phyloP scores from a whole-genome alignment of 305 asterid species.

The Euphrasia arctica region DNA sequence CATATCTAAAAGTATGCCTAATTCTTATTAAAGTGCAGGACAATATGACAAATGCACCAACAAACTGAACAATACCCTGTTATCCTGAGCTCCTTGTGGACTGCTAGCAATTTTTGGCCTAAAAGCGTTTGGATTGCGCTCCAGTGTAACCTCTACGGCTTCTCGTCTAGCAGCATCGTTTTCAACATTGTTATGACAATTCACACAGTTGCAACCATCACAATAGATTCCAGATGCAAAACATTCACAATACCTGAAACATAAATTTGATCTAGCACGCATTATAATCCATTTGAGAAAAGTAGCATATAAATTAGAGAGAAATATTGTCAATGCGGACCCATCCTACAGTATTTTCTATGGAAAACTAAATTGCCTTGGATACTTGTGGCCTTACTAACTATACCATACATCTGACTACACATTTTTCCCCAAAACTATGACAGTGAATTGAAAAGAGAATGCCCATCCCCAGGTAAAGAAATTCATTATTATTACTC shows the following conservation, averaged over 20 bases:
- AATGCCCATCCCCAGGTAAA: background rate
- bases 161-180: constrained; percentile 86
- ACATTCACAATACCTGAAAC: constrained; percentile 88
- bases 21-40: background rate
- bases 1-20: too few species aligned
- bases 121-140: constrained; percentile 95
- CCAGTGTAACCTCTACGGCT: constrained; percentile 92
- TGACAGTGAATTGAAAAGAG: background rate
- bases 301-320: constrained; percentile 10
- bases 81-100: constrained; percentile 86
- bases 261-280: constrained; percentile 28
- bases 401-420: constrained; percentile 2
- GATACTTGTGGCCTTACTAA: background rate
- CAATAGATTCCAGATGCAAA: constrained; percentile 93
- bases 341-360: background rate
- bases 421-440: background rate
- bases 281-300: constrained; percentile 16
- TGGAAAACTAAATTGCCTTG: background rate
- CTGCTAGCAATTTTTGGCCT: constrained; percentile 96
- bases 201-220: constrained; percentile 90
- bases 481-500: constrained; percentile 3
- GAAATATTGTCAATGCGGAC: background rate
- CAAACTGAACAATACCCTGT: constrained; percentile 38
- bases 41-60: too few species aligned
- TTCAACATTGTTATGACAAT: constrained; percentile 86